Conservation (phyloP, 805 yeast species). For the Metschnikowia cubensis region DNA sequence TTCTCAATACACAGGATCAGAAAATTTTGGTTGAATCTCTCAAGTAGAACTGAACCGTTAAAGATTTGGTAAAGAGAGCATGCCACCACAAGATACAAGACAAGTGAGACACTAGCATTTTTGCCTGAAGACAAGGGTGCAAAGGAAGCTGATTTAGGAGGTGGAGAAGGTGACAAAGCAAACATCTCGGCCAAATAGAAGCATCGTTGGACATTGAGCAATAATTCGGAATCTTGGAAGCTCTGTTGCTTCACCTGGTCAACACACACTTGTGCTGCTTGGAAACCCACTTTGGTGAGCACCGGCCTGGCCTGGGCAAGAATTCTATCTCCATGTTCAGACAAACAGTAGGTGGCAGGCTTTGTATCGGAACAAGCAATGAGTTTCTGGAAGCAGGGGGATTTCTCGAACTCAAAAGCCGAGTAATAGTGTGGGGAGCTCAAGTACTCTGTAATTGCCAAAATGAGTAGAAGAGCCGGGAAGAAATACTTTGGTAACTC, state of each 20-base stretch:
- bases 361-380: conserved; percentile 10
- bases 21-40: background rate
- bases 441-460: background rate
- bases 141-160: background rate
- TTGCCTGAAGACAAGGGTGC: background rate
- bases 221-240: conserved; percentile 7
- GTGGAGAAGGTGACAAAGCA: background rate
- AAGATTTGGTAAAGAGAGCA: background rate
- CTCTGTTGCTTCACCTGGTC: conserved; percentile 4
- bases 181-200: conserved; percentile 9
- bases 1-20: background rate
- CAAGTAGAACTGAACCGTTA: background rate
- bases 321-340: background rate
- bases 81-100: background rate
- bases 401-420: conserved; percentile 6
- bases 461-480: background rate
- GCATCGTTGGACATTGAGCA: conserved; percentile 12
- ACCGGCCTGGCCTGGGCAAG: conserved; percentile 5
- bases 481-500: background rate
- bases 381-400: conserved; percentile 7
- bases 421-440: background rate
- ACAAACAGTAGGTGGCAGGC: conserved; percentile 7
- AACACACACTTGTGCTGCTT: conserved; percentile 7
- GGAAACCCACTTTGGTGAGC: conserved; percentile 6
- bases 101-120: background rate